Percentiles rank a stretch among this genome's conserved stretches.
phyloP scores from a whole-genome alignment of 164 flowering plant species.

The Vitis riparia region DNA sequence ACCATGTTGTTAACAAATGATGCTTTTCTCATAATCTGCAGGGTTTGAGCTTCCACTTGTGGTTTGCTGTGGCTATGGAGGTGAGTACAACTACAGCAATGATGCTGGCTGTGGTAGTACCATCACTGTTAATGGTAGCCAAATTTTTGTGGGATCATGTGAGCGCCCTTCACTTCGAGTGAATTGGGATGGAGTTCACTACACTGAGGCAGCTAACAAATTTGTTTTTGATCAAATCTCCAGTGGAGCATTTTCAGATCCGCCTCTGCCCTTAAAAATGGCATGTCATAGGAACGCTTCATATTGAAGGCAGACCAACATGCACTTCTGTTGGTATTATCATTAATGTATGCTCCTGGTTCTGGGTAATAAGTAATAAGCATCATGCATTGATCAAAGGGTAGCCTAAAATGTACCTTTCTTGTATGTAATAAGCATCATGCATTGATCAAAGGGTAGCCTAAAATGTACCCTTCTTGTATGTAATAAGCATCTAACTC shows the following conservation, averaged over 20 bases:
- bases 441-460: too few relatives aligned
- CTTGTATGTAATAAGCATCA: too few relatives aligned
- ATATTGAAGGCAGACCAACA: not conserved
- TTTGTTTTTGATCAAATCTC: slow-evolving; percentile 24
- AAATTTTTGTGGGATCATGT: slow-evolving; percentile 25
- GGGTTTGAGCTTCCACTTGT: slow-evolving; percentile 40
- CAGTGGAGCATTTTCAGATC: slow-evolving; percentile 33
- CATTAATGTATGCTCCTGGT: not conserved
- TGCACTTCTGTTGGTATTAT: not conserved
- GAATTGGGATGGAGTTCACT: slow-evolving; percentile 45
- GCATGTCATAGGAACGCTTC: slow-evolving; percentile 17
- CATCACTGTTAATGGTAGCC: slow-evolving; percentile 18
- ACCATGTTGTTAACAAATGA: not conserved
- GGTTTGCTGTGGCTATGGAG: slow-evolving; percentile 52
- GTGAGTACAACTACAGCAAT: slow-evolving; percentile 31
- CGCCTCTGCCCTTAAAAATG: slow-evolving; percentile 24
- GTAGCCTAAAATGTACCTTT: too few relatives aligned
- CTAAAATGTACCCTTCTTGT: too few relatives aligned
- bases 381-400: too few relatives aligned
- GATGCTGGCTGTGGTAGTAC: slow-evolving; percentile 27
- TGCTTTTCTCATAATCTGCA: slow-evolving; percentile 8
- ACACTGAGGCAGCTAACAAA: slow-evolving; percentile 40
- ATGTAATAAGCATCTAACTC: too few relatives aligned
- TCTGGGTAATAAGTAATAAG: too few relatives aligned
- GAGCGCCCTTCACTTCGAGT: slow-evolving; percentile 16